Base-by-base conservation (phyloP, 345 rosid genomes). In the Durio zibethinus region DNA sequence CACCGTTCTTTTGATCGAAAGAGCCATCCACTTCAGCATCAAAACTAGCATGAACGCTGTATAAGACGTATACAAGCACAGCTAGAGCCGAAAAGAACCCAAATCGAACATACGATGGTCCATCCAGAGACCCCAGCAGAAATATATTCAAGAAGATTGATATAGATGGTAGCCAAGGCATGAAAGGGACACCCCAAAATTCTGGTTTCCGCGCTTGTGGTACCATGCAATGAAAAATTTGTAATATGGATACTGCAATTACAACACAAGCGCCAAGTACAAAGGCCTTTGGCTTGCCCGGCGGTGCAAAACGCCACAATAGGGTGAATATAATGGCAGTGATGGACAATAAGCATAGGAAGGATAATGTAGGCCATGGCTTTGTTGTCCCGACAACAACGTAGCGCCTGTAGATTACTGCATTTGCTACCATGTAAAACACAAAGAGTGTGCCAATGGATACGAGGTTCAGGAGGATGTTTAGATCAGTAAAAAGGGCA, bases 391-490 rank as follows among this genome's bases (percentile, higher is more conserved):
- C 88, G n/a, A 82, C n/a, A 0, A 77, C 81, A 0, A 90, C 96
- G 16, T 95, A 95, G 40, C 99, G 93, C 56, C 91, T 85, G 84
- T 88, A 93, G 59, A 95, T 80, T 33, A 93, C 88, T 0, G 99
- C 99, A 73, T 92, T 95, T 2, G 97, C 96, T 38, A 95, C 99
- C 98, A 93, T 92, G 93, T 89, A 95, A 43, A 95, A 95, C 50
- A 95, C 98, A 21, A 95, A 95, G 27, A 95, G 88, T 0, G 99
- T 93, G 67, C 99, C 99, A 4, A 95, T 95, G 12, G 99, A 92
- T 38, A 95, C 94, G 0, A 95, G 98, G 88, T 89, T 81, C 42
- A 95, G 81, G 36, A 95, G 94, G 78, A 95, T 81, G 53, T 82
- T 76, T 10, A 95, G 88, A 79, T 92, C 97, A 1, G 94, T 88